Conservation (phyloP, 2,329 filamentous ascomycete genomes). For the Geosmithia morbida region DNA sequence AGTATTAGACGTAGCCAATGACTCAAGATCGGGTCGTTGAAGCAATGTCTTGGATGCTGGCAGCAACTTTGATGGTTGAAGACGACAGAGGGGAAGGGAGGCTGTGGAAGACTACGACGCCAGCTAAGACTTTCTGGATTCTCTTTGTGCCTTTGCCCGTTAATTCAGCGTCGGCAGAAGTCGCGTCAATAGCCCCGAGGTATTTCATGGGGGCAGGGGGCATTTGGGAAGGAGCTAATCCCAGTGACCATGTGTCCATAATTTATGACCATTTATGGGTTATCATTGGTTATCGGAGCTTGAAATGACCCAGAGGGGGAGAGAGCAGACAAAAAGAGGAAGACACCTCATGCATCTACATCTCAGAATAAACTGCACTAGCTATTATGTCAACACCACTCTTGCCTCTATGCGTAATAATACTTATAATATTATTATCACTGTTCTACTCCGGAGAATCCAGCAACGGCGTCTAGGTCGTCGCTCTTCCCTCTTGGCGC, state of each 20-base stretch:
- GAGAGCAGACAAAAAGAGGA: not conserved
- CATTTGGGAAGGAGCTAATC: not conserved
- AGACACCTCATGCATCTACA: too few species aligned
- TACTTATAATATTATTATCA: not conserved
- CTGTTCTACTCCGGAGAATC: not conserved
- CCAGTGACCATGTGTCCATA: not conserved
- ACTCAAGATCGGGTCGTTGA: not conserved
- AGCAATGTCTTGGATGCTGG: constrained; percentile 2
- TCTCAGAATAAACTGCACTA: not conserved
- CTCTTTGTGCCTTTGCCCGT: not conserved
- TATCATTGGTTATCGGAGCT: not conserved
- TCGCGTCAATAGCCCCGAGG: constrained; percentile 1
- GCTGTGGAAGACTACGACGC: constrained; percentile 5
- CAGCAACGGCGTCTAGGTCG: not conserved
- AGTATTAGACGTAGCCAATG: constrained; percentile 1
- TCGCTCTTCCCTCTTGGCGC: not conserved
- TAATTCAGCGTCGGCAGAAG: not conserved
- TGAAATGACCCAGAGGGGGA: not conserved
- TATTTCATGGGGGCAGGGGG: not conserved
- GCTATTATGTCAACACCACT: not conserved
- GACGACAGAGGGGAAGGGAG: constrained; percentile 31
- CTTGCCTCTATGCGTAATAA: not conserved
- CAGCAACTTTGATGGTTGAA: not conserved
- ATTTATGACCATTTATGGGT: not conserved
- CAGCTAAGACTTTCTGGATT: not conserved